phyloP scores from a whole-genome alignment of 495 filamentous ascomycete species.

The Elaphomyces granulatus region DNA sequence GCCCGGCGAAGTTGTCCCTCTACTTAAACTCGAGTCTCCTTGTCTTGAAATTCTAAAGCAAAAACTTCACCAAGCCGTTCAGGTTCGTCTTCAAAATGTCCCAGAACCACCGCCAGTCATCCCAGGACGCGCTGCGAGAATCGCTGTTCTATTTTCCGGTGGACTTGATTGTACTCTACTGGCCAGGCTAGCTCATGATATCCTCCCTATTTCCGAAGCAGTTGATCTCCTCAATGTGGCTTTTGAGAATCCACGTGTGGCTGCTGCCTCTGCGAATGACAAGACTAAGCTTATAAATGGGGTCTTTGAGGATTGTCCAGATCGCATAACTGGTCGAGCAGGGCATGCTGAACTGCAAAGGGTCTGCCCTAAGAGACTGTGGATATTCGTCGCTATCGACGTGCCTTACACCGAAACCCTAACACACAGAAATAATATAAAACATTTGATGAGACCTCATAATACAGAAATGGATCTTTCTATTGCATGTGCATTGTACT shows the following conservation, averaged over 20 bases:
- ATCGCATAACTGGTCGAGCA: slow-evolving; percentile 69
- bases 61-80: slow-evolving; percentile 48
- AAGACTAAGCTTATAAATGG: slow-evolving; percentile 18
- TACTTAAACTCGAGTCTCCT: slow-evolving; percentile 32
- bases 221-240: slow-evolving; percentile 93
- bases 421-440: slow-evolving; percentile 51
- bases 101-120: slow-evolving; percentile 34
- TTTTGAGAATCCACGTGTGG: slow-evolving; percentile 81
- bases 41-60: slow-evolving; percentile 42
- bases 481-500: slow-evolving; percentile 87
- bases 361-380: slow-evolving; percentile 57
- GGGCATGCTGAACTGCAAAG: slow-evolving; percentile 57
- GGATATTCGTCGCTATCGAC: slow-evolving; percentile 73
- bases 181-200: slow-evolving; percentile 68
- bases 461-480: slow-evolving; percentile 98
- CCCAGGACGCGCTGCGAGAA: slow-evolving; percentile 27
- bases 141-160: slow-evolving; percentile 87
- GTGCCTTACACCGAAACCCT: slow-evolving; percentile 65
- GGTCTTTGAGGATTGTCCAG: slow-evolving; percentile 72
- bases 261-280: slow-evolving; percentile 26
- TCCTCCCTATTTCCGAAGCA: slow-evolving; percentile 47
- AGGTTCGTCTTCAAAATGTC: slow-evolving; percentile 51
- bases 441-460: slow-evolving; percentile 74
- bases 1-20: slow-evolving; percentile 20
- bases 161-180: slow-evolving; percentile 87